Evolutionary conservation across 1,284 basidiomycete genomes (phyloP).

Genomic region (Mycosarcoma mackinlayi): DNA sequence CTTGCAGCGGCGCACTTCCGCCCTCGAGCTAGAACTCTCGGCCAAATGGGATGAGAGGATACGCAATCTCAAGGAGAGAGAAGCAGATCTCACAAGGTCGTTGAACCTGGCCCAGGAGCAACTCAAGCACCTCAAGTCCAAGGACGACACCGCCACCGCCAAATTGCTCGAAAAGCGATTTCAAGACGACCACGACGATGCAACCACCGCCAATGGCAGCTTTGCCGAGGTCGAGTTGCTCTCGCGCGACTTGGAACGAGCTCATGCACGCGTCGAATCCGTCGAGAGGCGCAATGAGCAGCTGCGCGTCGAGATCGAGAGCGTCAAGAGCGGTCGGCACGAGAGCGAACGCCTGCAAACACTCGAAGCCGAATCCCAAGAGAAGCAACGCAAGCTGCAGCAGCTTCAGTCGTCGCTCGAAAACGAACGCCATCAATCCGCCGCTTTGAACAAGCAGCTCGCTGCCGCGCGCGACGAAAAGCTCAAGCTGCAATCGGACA

Average conservation of each 20-base stretch:
- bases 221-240: conserved; percentile 69
- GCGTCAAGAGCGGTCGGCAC: conserved; percentile 44
- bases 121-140: conserved; percentile 85
- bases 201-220: conserved; percentile 16
- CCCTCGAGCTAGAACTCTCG: conserved; percentile 93
- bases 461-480: conserved; percentile 80
- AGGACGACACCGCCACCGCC: conserved; percentile 90
- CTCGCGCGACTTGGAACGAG: conserved; percentile 88
- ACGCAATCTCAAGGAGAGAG: conserved; percentile 92
- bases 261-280: conserved; percentile 88
- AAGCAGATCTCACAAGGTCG: conserved; percentile 89
- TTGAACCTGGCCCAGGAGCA: conserved; percentile 85
- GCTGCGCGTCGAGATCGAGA: conserved; percentile 90
- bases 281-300: conserved; percentile 94
- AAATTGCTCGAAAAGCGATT: conserved; percentile 88
- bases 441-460: conserved; percentile 73
- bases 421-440: conserved; percentile 19
- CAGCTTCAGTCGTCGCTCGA: conserved; percentile 38
- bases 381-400: conserved; percentile 38
- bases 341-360: conserved; percentile 74
- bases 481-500: conserved; percentile 75
- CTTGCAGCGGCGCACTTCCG: conserved; percentile 83
- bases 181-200: conserved; percentile 63
- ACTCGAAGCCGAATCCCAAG: conserved; percentile 74
- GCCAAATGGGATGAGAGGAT: conserved; percentile 95